Conservation (phyloP, 495 filamentous ascomycete species). For the Lepraria neglecta region DNA sequence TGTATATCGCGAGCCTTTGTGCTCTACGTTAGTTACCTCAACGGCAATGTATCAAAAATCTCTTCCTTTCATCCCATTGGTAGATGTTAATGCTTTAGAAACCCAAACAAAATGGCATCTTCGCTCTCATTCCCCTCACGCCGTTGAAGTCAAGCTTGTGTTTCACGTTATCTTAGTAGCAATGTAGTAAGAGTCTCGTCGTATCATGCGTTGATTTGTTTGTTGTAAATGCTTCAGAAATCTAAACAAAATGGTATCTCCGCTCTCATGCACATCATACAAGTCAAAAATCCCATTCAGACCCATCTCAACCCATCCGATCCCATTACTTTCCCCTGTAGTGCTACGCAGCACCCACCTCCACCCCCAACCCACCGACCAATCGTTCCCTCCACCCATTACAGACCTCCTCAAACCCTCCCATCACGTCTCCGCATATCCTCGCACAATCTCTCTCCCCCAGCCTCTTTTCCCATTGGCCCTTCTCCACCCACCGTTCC, state of each 20-base stretch:
- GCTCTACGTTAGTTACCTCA: background rate
- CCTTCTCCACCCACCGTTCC: conserved; percentile 64
- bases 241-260: conserved; percentile 15
- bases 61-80: background rate
- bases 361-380: conserved; percentile 36
- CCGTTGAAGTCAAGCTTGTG: too few relatives aligned
- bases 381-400: conserved; percentile 63
- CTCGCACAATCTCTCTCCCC: conserved; percentile 62
- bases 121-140: too few relatives aligned
- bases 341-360: conserved; percentile 11
- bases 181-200: background rate
- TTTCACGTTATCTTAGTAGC: too few relatives aligned
- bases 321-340: background rate
- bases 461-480: conserved; percentile 73
- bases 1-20: conserved; percentile 1
- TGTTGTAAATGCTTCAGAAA: background rate
- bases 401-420: conserved; percentile 78
- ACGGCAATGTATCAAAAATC: conserved; percentile 4
- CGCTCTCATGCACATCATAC: conserved; percentile 3
- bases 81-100: background rate
- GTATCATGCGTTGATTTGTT: background rate
- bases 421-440: conserved; percentile 78
- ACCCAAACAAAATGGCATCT: too few relatives aligned
- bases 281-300: background rate
- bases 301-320: background rate